These are phyloP conservation scores for Chalaropsis ovoidea DNA, from an alignment of 2,329 filamentous ascomycete species.

Conservation along the genomic window DNA sequence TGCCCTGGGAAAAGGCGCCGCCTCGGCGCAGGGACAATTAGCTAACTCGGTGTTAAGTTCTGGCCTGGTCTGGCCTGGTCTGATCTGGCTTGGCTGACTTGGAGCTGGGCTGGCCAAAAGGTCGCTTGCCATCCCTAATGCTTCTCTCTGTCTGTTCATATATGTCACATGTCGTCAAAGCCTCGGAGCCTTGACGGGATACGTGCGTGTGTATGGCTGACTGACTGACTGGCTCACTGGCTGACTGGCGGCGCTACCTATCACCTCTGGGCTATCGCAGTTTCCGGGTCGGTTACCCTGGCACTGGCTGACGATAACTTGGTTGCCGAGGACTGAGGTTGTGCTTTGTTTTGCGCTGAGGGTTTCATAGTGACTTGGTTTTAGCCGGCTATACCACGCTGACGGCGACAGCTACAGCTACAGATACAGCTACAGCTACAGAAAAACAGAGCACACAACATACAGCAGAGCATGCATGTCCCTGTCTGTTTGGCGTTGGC, in stretches of 20 bases:
- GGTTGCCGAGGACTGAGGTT: neutral
- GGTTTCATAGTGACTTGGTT: neutral
- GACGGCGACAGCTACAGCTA: too few relatives aligned
- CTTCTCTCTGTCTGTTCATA: too few relatives aligned
- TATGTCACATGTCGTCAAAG: too few relatives aligned
- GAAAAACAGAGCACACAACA: too few relatives aligned
- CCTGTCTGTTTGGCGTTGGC: neutral
- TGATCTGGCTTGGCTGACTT: neutral
- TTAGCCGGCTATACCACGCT: neutral
- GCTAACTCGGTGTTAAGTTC: neutral
- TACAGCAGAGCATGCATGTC: too few relatives aligned
- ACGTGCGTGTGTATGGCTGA: too few relatives aligned
- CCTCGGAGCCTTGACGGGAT: too few relatives aligned
- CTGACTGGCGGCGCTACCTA: neutral
- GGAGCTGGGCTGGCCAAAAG: too few relatives aligned
- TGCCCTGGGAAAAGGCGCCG: neutral
- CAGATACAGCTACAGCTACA: too few relatives aligned
- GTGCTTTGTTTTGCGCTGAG: neutral
- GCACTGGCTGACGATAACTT: neutral
- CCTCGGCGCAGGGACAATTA: neutral
- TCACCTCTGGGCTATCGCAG: neutral
- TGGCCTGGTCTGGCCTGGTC: neutral
- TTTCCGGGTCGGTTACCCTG: slow-evolving; percentile 12
- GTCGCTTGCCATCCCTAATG: too few relatives aligned
- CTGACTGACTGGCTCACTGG: too few relatives aligned